Evolutionary conservation across 768 basidiomycete genomes (phyloP), one percentile per base, ranked within the genome.

Genomic region (Kondoa malvinella): DNA sequence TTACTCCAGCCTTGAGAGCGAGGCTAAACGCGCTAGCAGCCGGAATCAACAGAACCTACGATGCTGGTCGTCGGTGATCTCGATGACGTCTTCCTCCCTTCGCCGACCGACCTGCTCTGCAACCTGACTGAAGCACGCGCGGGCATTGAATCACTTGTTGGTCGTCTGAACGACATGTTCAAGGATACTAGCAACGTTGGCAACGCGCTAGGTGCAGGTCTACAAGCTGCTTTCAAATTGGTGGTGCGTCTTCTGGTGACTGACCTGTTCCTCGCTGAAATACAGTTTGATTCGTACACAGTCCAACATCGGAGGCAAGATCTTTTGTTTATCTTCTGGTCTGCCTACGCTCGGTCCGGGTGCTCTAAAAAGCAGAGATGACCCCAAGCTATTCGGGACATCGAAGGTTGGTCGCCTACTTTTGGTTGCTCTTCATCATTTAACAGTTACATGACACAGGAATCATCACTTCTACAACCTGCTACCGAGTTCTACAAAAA

Each of bases 61-160:
- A 97, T 99, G 92, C 84, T 99, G 34, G 95, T 99, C 58, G 91
- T 99, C 4, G 89, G 91, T 0, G 95, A 99, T 76, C 84, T 92
- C 56, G 91, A 96, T 34, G 95, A 99, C 72, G 90, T 97, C 66
- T 99, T 96, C 82, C 80, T 99, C 29, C 95, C 95, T 1, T 92
- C 94, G 78, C 95, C 95, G 2, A 88, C 84, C 61, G 94, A 97
- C 76, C 81, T 97, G n/a, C 85, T 97, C 34, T 88, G 97, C 75
- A 97, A 96, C 80, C 80, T 97, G 69, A 82, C 84, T 15, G 95
- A 97, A 78, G 82, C 87, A 12, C 84, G 88, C 56, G 79, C 84
- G 0, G 84, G 86, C 1, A 78, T 97, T 59, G 94, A 97, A 76
- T 78, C 81, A 17, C 82, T 99, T 27, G 82, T 99, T 0, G 83